These are phyloP conservation scores for Quercus aquifolioides DNA, from an alignment of 306 rosid genomes.

Conservation along the genomic window DNA sequence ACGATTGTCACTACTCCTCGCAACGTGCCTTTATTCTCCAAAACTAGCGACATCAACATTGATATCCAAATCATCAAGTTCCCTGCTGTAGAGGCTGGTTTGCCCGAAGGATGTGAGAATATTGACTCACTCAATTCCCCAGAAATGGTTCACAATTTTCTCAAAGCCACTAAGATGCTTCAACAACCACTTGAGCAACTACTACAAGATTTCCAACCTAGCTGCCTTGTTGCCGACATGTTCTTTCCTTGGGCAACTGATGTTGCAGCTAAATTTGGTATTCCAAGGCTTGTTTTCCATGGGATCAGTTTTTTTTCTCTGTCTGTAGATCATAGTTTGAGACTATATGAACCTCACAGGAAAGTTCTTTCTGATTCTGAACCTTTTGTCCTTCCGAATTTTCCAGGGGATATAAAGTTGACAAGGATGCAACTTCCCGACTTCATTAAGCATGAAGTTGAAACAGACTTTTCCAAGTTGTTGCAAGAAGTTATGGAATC, in stretches of 20 bases:
- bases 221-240: constrained; percentile 21
- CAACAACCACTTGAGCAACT: constrained; percentile 25
- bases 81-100: constrained; percentile 13
- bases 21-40: background rate
- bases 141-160: background rate
- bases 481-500: no score
- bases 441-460: no score
- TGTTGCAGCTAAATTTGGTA: constrained; percentile 15
- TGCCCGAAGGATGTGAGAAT: constrained; percentile 36
- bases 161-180: constrained; percentile 2
- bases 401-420: no score
- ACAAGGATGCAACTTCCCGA: no score
- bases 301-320: no score
- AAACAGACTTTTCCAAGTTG: no score
- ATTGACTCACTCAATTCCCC: constrained; percentile 9
- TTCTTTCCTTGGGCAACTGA: constrained; percentile 30
- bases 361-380: no score
- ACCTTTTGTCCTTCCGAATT: no score
- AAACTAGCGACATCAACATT: background rate
- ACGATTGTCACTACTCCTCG: constrained; percentile 50
- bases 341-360: no score
- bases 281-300: no score
- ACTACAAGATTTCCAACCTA: background rate
- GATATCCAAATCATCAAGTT: constrained; percentile 21
- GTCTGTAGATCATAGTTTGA: no score